These are phyloP conservation scores for Kwoniella heveanensis DNA, from an alignment of 768 basidiomycete species.

Conservation along the genomic window DNA sequence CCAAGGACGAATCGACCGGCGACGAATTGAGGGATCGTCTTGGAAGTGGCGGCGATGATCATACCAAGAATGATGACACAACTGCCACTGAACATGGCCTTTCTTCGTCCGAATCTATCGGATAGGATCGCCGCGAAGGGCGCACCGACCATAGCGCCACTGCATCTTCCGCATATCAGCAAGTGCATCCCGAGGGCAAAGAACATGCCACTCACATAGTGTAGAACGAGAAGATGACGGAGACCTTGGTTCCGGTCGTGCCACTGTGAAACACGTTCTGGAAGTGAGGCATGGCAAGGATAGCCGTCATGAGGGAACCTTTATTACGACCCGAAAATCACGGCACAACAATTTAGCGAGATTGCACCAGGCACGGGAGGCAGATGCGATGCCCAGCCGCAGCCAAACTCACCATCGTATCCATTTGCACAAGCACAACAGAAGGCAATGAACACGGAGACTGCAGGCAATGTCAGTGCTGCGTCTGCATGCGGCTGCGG, in stretches of 20 bases:
- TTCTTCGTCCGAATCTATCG: constrained; percentile 52
- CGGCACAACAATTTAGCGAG: not conserved
- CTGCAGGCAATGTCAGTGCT: constrained; percentile 7
- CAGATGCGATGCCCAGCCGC: too few relatives aligned
- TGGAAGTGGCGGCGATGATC: constrained; percentile 60
- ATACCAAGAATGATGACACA: constrained; percentile 56
- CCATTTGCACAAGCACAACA: constrained; percentile 37
- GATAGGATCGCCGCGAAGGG: constrained; percentile 52
- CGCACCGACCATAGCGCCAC: constrained; percentile 48
- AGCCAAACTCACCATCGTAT: constrained; percentile 33
- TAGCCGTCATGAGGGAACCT: constrained; percentile 38
- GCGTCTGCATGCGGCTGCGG: not conserved
- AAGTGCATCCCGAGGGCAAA: not conserved
- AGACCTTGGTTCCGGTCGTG: constrained; percentile 29
- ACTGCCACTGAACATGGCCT: constrained; percentile 52
- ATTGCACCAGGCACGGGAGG: not conserved
- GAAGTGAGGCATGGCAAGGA: constrained; percentile 39
- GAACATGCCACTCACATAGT: constrained; percentile 16
- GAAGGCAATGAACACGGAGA: constrained; percentile 30
- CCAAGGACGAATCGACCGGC: constrained; percentile 62
- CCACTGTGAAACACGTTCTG: constrained; percentile 34
- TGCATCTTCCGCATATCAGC: not conserved
- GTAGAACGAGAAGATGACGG: constrained; percentile 41
- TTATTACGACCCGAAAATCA: not conserved
- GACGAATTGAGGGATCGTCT: constrained; percentile 60